Percentiles rank a stretch among this genome's conserved stretches.
phyloP scores from a whole-genome alignment of 2,329 filamentous ascomycete genomes.

The Clonostachys solani region DNA sequence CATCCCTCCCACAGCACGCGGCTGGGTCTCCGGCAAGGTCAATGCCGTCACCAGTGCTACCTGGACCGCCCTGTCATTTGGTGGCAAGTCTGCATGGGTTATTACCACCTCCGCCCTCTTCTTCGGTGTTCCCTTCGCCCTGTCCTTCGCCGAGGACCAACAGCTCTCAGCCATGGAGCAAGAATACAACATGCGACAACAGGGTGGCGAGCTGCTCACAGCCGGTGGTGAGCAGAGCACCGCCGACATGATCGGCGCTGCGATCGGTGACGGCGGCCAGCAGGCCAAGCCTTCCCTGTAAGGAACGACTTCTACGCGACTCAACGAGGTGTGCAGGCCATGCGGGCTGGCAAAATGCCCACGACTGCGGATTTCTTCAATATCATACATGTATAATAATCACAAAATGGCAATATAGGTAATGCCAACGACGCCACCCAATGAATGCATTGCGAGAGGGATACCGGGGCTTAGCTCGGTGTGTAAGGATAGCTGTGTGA shows the following conservation, averaged over 20 bases:
- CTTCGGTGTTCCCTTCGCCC: slow-evolving; percentile 86
- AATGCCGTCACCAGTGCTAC: slow-evolving; percentile 44
- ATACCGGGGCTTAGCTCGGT: too few species aligned
- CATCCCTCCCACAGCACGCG: slow-evolving; percentile 67
- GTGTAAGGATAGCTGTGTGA: not conserved
- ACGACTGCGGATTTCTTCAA: too few species aligned
- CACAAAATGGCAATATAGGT: not conserved
- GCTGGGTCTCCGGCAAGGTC: slow-evolving; percentile 59
- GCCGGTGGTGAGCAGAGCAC: slow-evolving; percentile 37
- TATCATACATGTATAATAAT: not conserved
- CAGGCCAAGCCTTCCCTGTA: slow-evolving; percentile 48
- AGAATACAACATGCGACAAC: slow-evolving; percentile 93
- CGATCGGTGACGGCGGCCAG: slow-evolving; percentile 31
- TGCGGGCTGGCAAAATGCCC: too few species aligned
- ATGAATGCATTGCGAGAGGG: not conserved
- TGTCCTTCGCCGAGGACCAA: slow-evolving; percentile 94
- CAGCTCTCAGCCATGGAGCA: slow-evolving; percentile 97
- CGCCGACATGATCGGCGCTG: slow-evolving; percentile 43
- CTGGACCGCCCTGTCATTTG: slow-evolving; percentile 60
- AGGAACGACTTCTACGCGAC: too few species aligned
- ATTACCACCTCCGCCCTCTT: slow-evolving; percentile 85
- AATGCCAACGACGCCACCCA: not conserved
- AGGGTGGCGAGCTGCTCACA: slow-evolving; percentile 68
- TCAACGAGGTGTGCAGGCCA: too few species aligned
- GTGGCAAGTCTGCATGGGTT: slow-evolving; percentile 87